Evolutionary conservation across 257 asterid genomes (phyloP).

Genomic region (Gentiana straminea): DNA sequence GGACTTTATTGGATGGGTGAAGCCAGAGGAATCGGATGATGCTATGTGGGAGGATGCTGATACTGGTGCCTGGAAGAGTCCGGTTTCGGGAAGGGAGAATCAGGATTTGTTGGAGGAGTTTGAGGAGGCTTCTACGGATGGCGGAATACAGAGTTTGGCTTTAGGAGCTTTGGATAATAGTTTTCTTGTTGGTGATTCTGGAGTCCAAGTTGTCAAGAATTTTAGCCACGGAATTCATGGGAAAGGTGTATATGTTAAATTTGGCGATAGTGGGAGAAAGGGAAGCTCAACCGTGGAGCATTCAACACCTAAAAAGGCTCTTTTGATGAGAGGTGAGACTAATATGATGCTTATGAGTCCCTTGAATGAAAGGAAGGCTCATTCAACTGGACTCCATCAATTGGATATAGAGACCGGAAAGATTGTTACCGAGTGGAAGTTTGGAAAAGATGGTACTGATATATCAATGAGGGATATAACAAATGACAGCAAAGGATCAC

Average conservation of each 20-base stretch:
- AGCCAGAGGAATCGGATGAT: constrained; percentile 84
- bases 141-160: constrained; percentile 90
- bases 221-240: constrained; percentile 97
- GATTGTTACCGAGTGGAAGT: constrained; percentile 92
- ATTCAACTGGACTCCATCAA: constrained; percentile 71
- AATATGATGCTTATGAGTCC: constrained; percentile 98
- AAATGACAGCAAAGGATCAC: constrained; percentile 88
- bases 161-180: constrained; percentile 97
- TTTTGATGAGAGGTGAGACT: constrained; percentile 93
- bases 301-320: constrained; percentile 67
- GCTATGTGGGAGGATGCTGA: constrained; percentile 93
- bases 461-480: constrained; percentile 77
- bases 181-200: constrained; percentile 76
- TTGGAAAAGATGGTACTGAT: constrained; percentile 84
- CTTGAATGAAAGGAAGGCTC: constrained; percentile 58
- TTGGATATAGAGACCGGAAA: constrained; percentile 95
- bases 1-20: constrained; percentile 82
- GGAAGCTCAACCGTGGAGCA: constrained; percentile 29
- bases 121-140: constrained; percentile 79
- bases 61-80: constrained; percentile 70
- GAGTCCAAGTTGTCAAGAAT: constrained; percentile 96
- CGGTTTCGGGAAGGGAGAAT: constrained; percentile 39
- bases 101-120: constrained; percentile 83
- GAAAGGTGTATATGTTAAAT: constrained; percentile 85
- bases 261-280: constrained; percentile 36